Base-by-base conservation (phyloP, 1,284 basidiomycete genomes). In the Cronartium quercuum region DNA sequence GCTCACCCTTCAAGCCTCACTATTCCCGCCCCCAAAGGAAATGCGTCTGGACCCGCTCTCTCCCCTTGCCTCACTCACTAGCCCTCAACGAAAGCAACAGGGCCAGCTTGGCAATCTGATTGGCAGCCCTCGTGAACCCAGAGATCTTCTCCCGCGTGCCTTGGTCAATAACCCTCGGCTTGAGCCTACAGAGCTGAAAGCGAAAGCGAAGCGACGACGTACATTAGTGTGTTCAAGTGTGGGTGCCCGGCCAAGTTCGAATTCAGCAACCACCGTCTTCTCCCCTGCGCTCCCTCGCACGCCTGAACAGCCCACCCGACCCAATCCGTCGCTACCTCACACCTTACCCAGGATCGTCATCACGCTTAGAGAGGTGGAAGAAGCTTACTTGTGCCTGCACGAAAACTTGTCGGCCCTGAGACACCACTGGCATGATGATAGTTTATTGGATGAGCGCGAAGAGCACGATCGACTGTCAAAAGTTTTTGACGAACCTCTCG, bases 361-460 rank as follows among this genome's bases (percentile, higher is more conserved):
- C 29, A 71, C 69, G 13, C 62, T 71, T n/a, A 71, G 69, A 65
- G 69, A 71, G 29, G 69, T 71, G 13, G 69, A 71, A 64, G 69
- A 71, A 24, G 61, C 69, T 9, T 71, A 71, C 29, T 55, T 71
- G 24, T 71, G 61, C n/a, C n/a, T 71, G 21, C 62, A 71, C 58
- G 42, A 64, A 29, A 41, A 71, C 58, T 47, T 71, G 1, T 60
- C 44, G 21, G 44, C 47, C 35, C 61, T 71, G 13, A 0, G 51
- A 6, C 51, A 40, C 18, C 47, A 65, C 58, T 71, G 69, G 69
- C 29, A 64, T 47, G 61, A 71, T 55, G 40, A 42, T 10, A 29
- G 38, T 21, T 61, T 2, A 57, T 41, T 38, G 6, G 38, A n/a
- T 21, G 62, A 38, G 37, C 35, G 35, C 37, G 62, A 58, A 37